phyloP scores from a whole-genome alignment of 352 stramenopile species.

The Globisporangium radiosum region DNA sequence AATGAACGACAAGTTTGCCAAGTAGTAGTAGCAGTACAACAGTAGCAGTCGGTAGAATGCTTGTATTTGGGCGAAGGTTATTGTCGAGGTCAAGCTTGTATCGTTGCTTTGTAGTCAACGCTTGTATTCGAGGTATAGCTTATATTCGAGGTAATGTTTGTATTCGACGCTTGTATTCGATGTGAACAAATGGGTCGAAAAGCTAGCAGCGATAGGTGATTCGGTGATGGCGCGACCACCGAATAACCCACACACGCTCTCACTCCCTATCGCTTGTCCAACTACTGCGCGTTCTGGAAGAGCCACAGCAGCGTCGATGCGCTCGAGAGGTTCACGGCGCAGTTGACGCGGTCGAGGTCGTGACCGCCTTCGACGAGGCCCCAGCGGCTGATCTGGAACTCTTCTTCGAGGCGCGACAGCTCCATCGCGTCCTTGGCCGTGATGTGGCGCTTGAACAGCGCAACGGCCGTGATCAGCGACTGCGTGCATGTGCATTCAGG shows the following conservation, averaged over 20 bases:
- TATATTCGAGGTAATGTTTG: too few species aligned
- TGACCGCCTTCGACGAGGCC: constrained; percentile 85
- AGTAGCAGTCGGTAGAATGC: too few species aligned
- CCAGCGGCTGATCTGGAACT: constrained; percentile 87
- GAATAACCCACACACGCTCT: neutral
- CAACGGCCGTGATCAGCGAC: constrained; percentile 79
- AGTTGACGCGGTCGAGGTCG: constrained; percentile 86
- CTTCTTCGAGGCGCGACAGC: constrained; percentile 75
- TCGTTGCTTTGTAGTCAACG: too few species aligned
- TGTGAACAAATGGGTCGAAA: too few species aligned
- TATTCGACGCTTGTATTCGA: too few species aligned
- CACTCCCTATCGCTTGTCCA: constrained; percentile 1
- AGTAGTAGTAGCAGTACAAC: too few species aligned
- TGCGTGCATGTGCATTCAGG: constrained; percentile 10
- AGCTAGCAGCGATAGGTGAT: too few species aligned
- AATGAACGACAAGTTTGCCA: too few species aligned
- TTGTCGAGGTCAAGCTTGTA: too few species aligned
- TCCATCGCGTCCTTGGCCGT: constrained; percentile 83
- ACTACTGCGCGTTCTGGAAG: constrained; percentile 60
- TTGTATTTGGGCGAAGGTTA: too few species aligned
- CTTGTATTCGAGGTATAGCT: too few species aligned
- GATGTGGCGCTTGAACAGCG: constrained; percentile 80
- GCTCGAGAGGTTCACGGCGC: constrained; percentile 73
- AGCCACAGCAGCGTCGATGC: constrained; percentile 82
- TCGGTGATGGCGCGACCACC: too few species aligned